Evolutionary conservation across 2,329 filamentous ascomycete genomes (phyloP).

Genomic region (Aspergillus japonicus): DNA sequence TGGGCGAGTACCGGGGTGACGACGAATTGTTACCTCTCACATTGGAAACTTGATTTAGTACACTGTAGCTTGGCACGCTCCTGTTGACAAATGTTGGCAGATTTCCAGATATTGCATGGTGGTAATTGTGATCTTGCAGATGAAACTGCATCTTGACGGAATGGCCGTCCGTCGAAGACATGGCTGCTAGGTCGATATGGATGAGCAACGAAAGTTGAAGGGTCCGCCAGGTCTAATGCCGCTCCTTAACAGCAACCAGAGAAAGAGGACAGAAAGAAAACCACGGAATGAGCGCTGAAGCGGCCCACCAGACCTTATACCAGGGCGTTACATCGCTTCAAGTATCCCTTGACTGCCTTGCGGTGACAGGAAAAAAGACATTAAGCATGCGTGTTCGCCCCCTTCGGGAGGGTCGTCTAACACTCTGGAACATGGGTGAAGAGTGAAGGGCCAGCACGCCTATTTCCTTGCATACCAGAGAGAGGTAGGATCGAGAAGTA

Average conservation of each 20-base stretch:
- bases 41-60: conserved; percentile 11
- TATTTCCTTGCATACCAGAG: conserved; percentile 42
- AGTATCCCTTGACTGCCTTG: conserved; percentile 32
- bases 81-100: conserved; percentile 19
- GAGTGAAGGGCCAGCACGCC: conserved; percentile 22
- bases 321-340: conserved; percentile 9
- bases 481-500: conserved; percentile 24
- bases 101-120: conserved; percentile 22
- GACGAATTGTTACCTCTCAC: conserved; percentile 14
- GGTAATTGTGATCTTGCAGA: conserved; percentile 17
- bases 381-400: conserved; percentile 21
- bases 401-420: conserved; percentile 31
- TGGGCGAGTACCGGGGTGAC: conserved; percentile 25
- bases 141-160: conserved; percentile 22
- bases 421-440: conserved; percentile 28
- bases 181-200: conserved; percentile 15
- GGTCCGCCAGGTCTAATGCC: conserved; percentile 14
- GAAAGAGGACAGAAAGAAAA: conserved; percentile 15
- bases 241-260: conserved; percentile 13
- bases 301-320: conserved; percentile 32
- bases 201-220: conserved; percentile 11
- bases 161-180: conserved; percentile 34
- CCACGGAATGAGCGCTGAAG: conserved; percentile 6
- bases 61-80: conserved; percentile 20
- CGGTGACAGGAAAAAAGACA: conserved; percentile 20